A percentile compares a stretch with the other conserved stretches of the same genome.
phyloP scores from a whole-genome alignment of 2,329 filamentous ascomycete genomes.

The Colletotrichum sublineola region DNA sequence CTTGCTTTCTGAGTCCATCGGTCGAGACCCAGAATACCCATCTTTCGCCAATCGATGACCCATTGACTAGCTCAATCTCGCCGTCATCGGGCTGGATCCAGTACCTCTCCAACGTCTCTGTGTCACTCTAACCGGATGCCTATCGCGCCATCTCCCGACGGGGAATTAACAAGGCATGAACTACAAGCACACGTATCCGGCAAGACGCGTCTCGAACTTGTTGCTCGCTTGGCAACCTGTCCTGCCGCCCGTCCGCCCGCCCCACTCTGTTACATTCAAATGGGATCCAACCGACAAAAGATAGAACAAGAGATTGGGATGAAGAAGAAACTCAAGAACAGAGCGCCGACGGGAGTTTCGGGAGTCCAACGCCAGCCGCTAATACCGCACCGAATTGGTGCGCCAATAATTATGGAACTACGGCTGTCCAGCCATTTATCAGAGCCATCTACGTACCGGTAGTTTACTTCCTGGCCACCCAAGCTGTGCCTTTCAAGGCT shows the following conservation, averaged over 20 bases:
- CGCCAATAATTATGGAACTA: slow-evolving; percentile 6
- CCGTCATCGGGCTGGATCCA: slow-evolving; percentile 5
- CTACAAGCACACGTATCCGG: slow-evolving; percentile 20
- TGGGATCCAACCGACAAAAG: slow-evolving; percentile 31
- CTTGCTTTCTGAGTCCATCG: not conserved
- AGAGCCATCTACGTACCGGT: too few species aligned
- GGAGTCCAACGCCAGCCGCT: slow-evolving; percentile 6
- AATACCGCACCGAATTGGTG: slow-evolving; percentile 11
- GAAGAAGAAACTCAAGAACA: slow-evolving; percentile 27
- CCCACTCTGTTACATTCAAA: slow-evolving; percentile 19
- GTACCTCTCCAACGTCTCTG: slow-evolving; percentile 11
- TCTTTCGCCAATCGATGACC: not conserved
- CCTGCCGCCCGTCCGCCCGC: slow-evolving; percentile 34
- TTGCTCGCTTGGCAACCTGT: slow-evolving; percentile 24
- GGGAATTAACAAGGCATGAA: slow-evolving; percentile 32
- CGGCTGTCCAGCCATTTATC: not conserved
- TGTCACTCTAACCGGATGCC: slow-evolving; percentile 25
- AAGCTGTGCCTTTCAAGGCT: slow-evolving; percentile 15
- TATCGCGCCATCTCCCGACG: slow-evolving; percentile 25
- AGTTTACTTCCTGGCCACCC: not conserved
- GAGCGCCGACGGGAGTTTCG: slow-evolving; percentile 8
- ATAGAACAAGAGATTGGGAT: slow-evolving; percentile 17
- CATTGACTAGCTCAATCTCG: not conserved
- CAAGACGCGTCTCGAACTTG: slow-evolving; percentile 42
- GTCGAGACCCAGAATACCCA: not conserved